These are phyloP conservation scores for Pseudocercospora cruenta DNA, from an alignment of 2,329 filamentous ascomycete genomes.

Conservation along the genomic window DNA sequence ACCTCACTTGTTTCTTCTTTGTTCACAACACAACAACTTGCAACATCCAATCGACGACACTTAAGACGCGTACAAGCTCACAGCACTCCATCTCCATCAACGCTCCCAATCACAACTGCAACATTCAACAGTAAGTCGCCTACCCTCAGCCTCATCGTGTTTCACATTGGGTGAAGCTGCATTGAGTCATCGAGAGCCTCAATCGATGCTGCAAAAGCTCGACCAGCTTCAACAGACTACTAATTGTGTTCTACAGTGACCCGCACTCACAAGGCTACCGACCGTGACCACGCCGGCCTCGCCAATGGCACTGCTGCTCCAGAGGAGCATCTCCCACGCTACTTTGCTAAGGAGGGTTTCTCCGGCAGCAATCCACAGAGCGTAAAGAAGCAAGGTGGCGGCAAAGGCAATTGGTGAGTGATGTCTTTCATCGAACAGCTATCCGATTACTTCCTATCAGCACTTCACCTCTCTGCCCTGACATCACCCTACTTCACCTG, in stretches of 20 bases:
- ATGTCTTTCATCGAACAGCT: constrained; percentile 9
- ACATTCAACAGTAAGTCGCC: constrained; percentile 12
- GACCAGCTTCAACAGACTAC: neutral
- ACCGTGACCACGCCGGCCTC: constrained; percentile 82
- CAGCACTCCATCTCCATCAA: neutral
- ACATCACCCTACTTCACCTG: constrained; percentile 15
- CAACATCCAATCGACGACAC: constrained; percentile 4
- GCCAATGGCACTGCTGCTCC: constrained; percentile 72
- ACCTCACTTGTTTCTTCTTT: constrained; percentile 8
- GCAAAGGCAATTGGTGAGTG: constrained; percentile 89
- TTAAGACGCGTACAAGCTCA: constrained; percentile 2
- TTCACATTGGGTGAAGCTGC: constrained; percentile 4
- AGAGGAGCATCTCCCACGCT: constrained; percentile 80
- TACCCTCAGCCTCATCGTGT: constrained; percentile 4
- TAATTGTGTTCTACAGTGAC: constrained; percentile 68
- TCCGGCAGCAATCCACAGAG: constrained; percentile 84
- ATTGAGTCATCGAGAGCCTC: constrained; percentile 16
- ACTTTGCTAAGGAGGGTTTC: constrained; percentile 87
- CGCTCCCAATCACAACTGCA: constrained; percentile 3
- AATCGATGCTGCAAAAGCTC: neutral
- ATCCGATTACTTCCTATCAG: constrained; percentile 19
- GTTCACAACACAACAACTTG: constrained; percentile 1
- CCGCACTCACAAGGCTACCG: constrained; percentile 93
- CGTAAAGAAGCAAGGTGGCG: constrained; percentile 93
- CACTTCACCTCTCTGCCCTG: constrained; percentile 5